phyloP scores from a whole-genome alignment of 345 rosid genomes.

The Salix suchowensis region DNA sequence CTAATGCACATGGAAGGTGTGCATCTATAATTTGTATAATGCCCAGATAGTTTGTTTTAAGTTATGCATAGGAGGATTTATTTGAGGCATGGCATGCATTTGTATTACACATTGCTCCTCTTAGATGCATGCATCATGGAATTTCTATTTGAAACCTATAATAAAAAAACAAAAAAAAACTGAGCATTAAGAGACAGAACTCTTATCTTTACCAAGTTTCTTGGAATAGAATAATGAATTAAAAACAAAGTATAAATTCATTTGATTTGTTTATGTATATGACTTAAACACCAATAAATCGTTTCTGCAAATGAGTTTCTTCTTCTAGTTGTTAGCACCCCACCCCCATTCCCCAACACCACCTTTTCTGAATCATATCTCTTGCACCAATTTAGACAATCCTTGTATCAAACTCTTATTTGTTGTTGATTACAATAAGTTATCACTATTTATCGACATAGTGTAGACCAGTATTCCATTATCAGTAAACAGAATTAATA shows the following conservation, averaged over 20 bases:
- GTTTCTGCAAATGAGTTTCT: no score
- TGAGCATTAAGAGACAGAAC: not conserved
- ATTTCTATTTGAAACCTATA: no score
- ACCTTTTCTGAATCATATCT: no score
- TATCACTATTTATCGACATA: not conserved
- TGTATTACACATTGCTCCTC: no score
- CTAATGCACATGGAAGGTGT: conserved; percentile 71
- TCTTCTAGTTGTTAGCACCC: no score
- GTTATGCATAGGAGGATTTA: not conserved
- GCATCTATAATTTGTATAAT: not conserved
- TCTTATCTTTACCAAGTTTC: not conserved
- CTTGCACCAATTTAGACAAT: no score
- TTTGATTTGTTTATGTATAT: not conserved
- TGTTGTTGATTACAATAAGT: not conserved
- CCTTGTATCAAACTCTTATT: no score
- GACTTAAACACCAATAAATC: not conserved
- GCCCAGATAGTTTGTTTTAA: not conserved
- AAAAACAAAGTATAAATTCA: not conserved
- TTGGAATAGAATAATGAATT: not conserved
- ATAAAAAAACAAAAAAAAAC: no score
- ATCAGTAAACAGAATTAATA: not conserved
- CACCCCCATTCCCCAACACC: no score
- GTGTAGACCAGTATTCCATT: not conserved
- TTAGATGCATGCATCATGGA: no score
- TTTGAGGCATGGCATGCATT: no score